A percentile compares a stretch with the other conserved stretches of the same genome.
Conservation (phyloP, 2,329 filamentous ascomycete species). For the Ceratocystis harringtonii region DNA sequence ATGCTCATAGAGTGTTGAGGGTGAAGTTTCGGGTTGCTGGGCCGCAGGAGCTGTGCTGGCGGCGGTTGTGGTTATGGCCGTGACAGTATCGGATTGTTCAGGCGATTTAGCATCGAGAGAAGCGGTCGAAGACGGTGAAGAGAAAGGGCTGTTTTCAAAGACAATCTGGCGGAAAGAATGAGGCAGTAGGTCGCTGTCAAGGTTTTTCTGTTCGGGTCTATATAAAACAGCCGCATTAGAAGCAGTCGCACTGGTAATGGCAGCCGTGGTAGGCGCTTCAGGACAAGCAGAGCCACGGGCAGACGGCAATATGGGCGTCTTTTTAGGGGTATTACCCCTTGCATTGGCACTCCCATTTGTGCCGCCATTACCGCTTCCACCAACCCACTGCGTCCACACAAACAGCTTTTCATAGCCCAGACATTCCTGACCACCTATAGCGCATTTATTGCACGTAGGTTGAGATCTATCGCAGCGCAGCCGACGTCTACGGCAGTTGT, state of each 20-base stretch:
- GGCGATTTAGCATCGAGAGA: constrained; percentile 1
- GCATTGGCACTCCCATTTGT: background rate
- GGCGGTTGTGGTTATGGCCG: background rate
- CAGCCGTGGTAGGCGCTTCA: background rate
- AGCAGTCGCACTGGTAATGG: background rate
- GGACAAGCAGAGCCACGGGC: background rate
- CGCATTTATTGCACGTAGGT: constrained; percentile 45
- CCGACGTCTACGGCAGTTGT: constrained; percentile 46
- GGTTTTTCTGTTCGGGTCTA: background rate
- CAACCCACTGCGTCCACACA: constrained; percentile 36
- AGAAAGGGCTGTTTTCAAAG: constrained; percentile 6
- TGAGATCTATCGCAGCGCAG: constrained; percentile 47
- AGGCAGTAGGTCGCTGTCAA: background rate
- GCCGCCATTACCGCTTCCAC: background rate
- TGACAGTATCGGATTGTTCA: background rate
- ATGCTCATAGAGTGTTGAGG: background rate
- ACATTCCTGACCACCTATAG: constrained; percentile 39
- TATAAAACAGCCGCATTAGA: background rate
- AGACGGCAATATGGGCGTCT: background rate
- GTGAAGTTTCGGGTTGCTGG: background rate
- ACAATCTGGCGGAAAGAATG: background rate
- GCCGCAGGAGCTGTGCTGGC: too few species aligned
- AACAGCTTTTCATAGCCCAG: constrained; percentile 47
- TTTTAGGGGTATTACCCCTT: background rate
- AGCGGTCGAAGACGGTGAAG: background rate